A percentile compares a stretch with the other conserved stretches of the same genome.
phyloP scores from a whole-genome alignment of 495 filamentous ascomycete genomes.

The Halenospora varia region DNA sequence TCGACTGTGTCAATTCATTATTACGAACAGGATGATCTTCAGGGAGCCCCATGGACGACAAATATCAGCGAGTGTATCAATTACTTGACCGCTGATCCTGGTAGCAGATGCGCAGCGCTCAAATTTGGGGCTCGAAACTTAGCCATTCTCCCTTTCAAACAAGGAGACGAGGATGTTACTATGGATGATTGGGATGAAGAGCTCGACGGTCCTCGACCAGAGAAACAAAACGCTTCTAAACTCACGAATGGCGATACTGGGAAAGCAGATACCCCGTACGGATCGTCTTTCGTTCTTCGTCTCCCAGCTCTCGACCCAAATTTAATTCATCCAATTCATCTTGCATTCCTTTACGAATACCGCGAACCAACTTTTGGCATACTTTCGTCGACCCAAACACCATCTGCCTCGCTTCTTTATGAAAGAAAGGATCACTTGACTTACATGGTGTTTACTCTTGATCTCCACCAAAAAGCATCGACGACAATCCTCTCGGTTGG shows the following conservation, averaged over 20 bases:
- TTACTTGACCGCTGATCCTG: conserved; percentile 82
- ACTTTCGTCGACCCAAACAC: conserved; percentile 67
- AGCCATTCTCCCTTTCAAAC: conserved; percentile 89
- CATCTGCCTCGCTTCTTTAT: conserved; percentile 65
- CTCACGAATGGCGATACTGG: conserved; percentile 49
- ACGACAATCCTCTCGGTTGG: conserved; percentile 86
- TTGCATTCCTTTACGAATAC: conserved; percentile 95
- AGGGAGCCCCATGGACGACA: conserved; percentile 68
- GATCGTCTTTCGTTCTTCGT: conserved; percentile 85
- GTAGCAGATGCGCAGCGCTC: conserved; percentile 86
- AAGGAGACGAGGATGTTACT: conserved; percentile 80
- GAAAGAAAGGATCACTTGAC: conserved; percentile 80
- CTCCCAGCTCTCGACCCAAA: conserved; percentile 82
- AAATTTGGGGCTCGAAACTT: conserved; percentile 87
- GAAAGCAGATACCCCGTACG: conserved; percentile 70
- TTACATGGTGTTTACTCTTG: conserved; percentile 92
- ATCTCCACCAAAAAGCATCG: conserved; percentile 88
- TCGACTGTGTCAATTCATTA: conserved; percentile 93
- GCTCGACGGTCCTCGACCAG: conserved; percentile 55
- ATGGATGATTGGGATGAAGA: conserved; percentile 87
- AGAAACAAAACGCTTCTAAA: conserved; percentile 33
- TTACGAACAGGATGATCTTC: conserved; percentile 90
- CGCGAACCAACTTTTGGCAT: conserved; percentile 96
- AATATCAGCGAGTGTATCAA: conserved; percentile 66
- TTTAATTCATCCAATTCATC: conserved; percentile 80